Conservation (phyloP, 129 eudicot genomes). For the Lactuca saligna region DNA sequence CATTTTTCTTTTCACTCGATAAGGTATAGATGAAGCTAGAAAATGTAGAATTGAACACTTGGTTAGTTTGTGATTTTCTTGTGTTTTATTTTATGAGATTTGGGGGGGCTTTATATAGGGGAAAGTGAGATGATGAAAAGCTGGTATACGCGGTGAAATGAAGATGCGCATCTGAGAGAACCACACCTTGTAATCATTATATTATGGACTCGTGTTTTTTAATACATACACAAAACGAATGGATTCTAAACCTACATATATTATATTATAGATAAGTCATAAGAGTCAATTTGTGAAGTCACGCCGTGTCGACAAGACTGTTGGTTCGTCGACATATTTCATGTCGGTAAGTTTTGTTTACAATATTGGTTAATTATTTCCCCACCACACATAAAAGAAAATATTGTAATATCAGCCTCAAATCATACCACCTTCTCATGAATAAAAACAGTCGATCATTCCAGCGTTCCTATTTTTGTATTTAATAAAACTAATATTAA, state of each 20-base stretch:
- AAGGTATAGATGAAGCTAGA: background rate
- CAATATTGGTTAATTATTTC: no score
- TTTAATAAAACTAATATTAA: no score
- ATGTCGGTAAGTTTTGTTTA: background rate
- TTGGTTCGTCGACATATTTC: background rate
- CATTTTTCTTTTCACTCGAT: conserved; percentile 31
- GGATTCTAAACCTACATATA: background rate
- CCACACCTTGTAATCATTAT: conserved; percentile 22
- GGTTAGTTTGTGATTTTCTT: background rate
- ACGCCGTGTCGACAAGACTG: background rate
- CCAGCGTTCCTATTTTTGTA: no score
- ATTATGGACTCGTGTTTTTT: conserved; percentile 13
- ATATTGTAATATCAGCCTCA: no score
- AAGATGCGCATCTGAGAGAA: conserved; percentile 20
- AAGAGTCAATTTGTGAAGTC: background rate
- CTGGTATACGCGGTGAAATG: conserved; percentile 23
- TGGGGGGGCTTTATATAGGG: conserved; percentile 8
- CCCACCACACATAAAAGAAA: no score
- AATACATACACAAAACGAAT: background rate
- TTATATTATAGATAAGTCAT: background rate
- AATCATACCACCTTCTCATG: no score
- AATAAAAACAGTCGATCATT: no score
- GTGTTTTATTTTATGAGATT: conserved; percentile 8
- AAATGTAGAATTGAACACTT: background rate
- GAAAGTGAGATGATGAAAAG: conserved; percentile 12